Evolutionary conservation across 1,139 yeast genomes (phyloP), one percentile per base, ranked within the genome.

Genomic region (Suhomyces wounanorum): DNA sequence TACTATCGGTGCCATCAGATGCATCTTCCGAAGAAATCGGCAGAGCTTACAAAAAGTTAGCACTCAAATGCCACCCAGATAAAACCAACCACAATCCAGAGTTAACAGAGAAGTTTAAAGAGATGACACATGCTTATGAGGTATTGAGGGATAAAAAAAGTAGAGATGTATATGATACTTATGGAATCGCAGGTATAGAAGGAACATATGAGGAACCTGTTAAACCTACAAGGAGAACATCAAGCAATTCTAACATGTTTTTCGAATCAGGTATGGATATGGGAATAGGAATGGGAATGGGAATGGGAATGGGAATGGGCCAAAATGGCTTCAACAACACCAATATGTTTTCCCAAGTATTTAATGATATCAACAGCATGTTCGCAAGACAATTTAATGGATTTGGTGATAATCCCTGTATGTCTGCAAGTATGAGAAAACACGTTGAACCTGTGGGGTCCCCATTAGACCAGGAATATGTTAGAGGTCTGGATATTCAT

Each of bases 41-140:
- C 17, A 65, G 65, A 42, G 66, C 79, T 4, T 77, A 75, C 55
- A 72, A 73, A 53, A 68, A 65, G 54, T 65, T 68, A 51, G 81
- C 81, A 3, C 62, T 77, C 30, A 72, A 63, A 51, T 77, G 73
- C 53, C 81, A 77, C 54, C 81, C 81, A 1, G 81, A 77, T 57
- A 77, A 77, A 56, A 77, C 79, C 14, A 76, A 75, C 56, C 79
- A 73, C 53, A 69, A 77, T 54, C 77, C 78, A 1, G 69, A 65
- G 47, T 59, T 74, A 38, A 76, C 81, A 1, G 81, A 77, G 56
- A 67, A 65, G 56, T 77, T 77, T 59, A 77, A 77, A 59, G 76
- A 68, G 48, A 67, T 74, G 51, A 75, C 78, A 1, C 59, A 71
- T 45, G 80, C 81, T 1, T 77, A 76, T 55, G 80, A 75, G 58